Percentiles rank a stretch among this genome's conserved stretches.
phyloP scores from a whole-genome alignment of 331 rosid species.

The Malus hybrid region DNA sequence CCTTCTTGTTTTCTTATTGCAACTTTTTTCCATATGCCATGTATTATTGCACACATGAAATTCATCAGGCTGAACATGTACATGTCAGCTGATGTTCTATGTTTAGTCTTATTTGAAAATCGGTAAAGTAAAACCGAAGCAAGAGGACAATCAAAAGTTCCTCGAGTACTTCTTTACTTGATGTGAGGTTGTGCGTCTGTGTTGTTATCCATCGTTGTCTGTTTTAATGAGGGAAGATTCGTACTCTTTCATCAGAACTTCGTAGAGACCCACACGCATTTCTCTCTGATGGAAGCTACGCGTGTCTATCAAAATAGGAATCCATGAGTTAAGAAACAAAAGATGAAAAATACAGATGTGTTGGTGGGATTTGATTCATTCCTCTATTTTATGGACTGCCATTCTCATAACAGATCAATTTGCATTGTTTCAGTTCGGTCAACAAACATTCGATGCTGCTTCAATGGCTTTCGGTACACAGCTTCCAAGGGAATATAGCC shows the following conservation, averaged over 20 bases:
- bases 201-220: neutral
- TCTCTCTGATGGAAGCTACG: neutral
- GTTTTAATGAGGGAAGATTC: neutral
- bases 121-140: neutral
- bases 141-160: neutral
- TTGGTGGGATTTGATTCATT: constrained; percentile 2
- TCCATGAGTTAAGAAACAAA: neutral
- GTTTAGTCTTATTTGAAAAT: neutral
- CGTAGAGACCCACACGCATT: neutral
- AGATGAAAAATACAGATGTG: neutral
- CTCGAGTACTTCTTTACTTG: neutral
- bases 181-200: neutral
- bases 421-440: constrained; percentile 50
- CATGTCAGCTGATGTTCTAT: too few species aligned
- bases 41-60: neutral
- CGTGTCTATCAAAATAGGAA: neutral
- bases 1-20: neutral
- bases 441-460: constrained; percentile 57
- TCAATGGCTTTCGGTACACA: constrained; percentile 59
- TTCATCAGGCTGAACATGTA: neutral
- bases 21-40: neutral
- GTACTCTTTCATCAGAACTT: neutral
- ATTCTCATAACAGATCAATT: constrained; percentile 20
- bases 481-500: constrained; percentile 61
- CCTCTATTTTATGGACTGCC: constrained; percentile 1